Evolutionary conservation across 1,284 basidiomycete genomes (phyloP).

Genomic region (Cryptococcus jaspeensis): DNA sequence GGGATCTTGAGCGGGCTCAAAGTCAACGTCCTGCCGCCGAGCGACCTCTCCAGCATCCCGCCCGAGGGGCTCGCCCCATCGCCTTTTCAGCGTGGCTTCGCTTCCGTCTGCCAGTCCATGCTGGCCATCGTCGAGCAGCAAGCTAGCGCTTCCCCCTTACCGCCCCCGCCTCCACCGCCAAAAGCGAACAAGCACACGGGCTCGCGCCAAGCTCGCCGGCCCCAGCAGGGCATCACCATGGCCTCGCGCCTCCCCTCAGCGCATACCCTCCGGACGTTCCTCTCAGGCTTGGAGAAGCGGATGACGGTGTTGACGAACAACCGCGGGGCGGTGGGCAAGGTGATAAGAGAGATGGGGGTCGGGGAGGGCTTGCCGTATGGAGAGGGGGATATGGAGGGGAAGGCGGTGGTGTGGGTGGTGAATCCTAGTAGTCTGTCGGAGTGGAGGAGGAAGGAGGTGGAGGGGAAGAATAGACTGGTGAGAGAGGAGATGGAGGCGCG

Average conservation of each 20-base stretch:
- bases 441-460: slow-evolving; percentile 44
- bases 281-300: slow-evolving; percentile 23
- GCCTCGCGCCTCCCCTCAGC: slow-evolving; percentile 28
- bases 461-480: slow-evolving; percentile 25
- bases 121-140: slow-evolving; percentile 15
- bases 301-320: slow-evolving; percentile 49
- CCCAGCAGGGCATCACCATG: slow-evolving; percentile 6
- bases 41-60: slow-evolving; percentile 9
- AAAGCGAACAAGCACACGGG: slow-evolving; percentile 2
- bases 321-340: slow-evolving; percentile 43
- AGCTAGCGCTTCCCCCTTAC: neutral
- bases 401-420: slow-evolving; percentile 43
- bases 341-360: slow-evolving; percentile 41
- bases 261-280: slow-evolving; percentile 42
- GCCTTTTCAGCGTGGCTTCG: slow-evolving; percentile 18
- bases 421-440: slow-evolving; percentile 45
- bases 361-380: slow-evolving; percentile 31
- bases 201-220: neutral
- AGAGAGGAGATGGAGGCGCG: neutral
- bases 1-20: slow-evolving; percentile 25
- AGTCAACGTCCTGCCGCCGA: slow-evolving; percentile 25
- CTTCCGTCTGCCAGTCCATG: slow-evolving; percentile 18
- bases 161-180: slow-evolving; percentile 1
- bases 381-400: neutral
- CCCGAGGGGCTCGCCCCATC: neutral